Base-by-base conservation (phyloP, 2,329 filamentous ascomycete genomes). In the Chaetomiaceae sp. region DNA sequence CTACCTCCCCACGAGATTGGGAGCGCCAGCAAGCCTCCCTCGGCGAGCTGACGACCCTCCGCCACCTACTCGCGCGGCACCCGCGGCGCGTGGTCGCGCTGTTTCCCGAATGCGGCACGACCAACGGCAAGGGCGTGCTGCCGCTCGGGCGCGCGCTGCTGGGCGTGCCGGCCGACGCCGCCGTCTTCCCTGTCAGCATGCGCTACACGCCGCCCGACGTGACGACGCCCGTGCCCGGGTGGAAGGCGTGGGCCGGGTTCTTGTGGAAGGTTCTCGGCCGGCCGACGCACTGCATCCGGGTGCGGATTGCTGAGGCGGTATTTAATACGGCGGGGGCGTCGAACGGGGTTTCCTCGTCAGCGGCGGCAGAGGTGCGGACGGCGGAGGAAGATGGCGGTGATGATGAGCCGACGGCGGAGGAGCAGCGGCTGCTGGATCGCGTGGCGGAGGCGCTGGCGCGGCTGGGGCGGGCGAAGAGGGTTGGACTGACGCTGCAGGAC, bases 51-150 rank as follows among this genome's bases (percentile, higher is more conserved):
- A 78, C 82, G 20, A 78, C 82, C 50, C 62, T 90, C 36, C 69
- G 72, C 18, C 72, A 76, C 1, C 74, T 97, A 4, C 62, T 89
- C 10, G 67, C 72, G 26, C 71, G 76, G 48, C 78, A 94, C 62
- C 88, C 88, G 0, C 74, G 78, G 47, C 81, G 88, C 37, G 79
- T 88, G 49, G 78, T 97, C 52, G 88, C 84, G 51, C 81, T 95
- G 1, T 96, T 97, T 64, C 91, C 93, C 11, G 93, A 98, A 68
- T 91, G 86, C 66, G 93, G 86, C 4, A 95, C 93, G 1, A 95
- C 88, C 36, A 98, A 98, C 62, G 91, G 91, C 52, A 84, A 87
- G 56, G 93, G 85, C 4, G 90, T 97, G 52, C 68, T 98, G 11
- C 86, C 88, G 2, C 79, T 95, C 45, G 88, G 85, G 50, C 88